Conservation (phyloP, 164 flowering plant genomes). For the Chimonanthus salicifolius region DNA sequence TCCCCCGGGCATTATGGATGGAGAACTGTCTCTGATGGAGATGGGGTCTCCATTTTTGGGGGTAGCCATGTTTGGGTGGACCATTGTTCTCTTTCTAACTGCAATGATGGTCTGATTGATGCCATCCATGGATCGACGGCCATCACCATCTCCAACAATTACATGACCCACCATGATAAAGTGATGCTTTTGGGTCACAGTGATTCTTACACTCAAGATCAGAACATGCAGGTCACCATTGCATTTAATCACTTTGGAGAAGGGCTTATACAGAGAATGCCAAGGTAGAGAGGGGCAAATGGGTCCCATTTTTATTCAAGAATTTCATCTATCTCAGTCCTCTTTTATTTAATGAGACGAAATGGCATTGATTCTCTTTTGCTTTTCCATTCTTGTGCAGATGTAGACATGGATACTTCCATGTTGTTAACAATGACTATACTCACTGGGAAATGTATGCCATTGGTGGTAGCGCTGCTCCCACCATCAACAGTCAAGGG, state of each 20-base stretch:
- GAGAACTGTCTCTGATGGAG: constrained; percentile 65
- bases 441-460: constrained; percentile 86
- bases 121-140: constrained; percentile 76
- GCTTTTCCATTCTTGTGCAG: constrained; percentile 22
- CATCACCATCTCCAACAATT: constrained; percentile 74
- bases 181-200: constrained; percentile 68
- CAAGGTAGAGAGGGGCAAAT: constrained; percentile 37
- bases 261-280: constrained; percentile 78
- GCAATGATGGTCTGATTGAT: constrained; percentile 75
- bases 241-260: constrained; percentile 82
- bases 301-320: not conserved
- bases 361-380: not conserved
- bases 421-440: constrained; percentile 86
- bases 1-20: constrained; percentile 56
- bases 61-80: constrained; percentile 44
- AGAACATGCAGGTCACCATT: constrained; percentile 73
- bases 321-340: too few species aligned
- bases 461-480: constrained; percentile 80
- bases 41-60: constrained; percentile 61
- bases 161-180: constrained; percentile 79
- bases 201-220: constrained; percentile 45
- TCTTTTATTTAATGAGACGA: not conserved
- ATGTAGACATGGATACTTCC: constrained; percentile 74
- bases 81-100: constrained; percentile 46
- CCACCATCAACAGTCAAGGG: constrained; percentile 82